Conservation (phyloP, 2,329 filamentous ascomycete species). For the Xylaria sp. region DNA sequence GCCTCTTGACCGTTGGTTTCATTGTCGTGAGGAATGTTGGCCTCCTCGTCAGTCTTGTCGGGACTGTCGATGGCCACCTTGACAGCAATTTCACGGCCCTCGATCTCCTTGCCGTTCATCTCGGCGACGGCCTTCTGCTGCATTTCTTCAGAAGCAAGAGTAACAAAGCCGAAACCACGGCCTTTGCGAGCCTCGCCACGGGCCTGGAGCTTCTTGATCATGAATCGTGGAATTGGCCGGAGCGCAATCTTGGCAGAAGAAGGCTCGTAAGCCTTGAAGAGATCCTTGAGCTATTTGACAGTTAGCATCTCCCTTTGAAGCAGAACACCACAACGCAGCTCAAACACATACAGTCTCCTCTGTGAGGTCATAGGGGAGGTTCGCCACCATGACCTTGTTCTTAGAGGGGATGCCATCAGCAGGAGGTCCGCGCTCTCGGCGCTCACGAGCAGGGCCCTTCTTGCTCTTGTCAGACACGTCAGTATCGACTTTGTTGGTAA, state of each 20-base stretch:
- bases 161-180: slow-evolving; percentile 98
- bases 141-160: slow-evolving; percentile 90
- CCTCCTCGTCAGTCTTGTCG: slow-evolving; percentile 92
- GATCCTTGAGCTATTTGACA: slow-evolving; percentile 85
- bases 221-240: slow-evolving; percentile 97
- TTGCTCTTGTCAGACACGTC: slow-evolving; percentile 53
- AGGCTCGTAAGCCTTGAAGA: slow-evolving; percentile 92
- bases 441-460: slow-evolving; percentile 68
- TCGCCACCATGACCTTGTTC: slow-evolving; percentile 99
- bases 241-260: slow-evolving; percentile 98
- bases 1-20: slow-evolving; percentile 57
- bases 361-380: slow-evolving; percentile 96
- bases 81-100: slow-evolving; percentile 98
- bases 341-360: slow-evolving; percentile 84
- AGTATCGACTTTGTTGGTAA: slow-evolving; percentile 63
- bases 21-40: slow-evolving; percentile 64
- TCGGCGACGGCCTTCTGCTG: slow-evolving; percentile 97
- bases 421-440: slow-evolving; percentile 88
- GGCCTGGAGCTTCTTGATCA: slow-evolving; percentile 99
- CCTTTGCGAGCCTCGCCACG: slow-evolving; percentile 98
- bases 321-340: not conserved
- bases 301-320: slow-evolving; percentile 30
- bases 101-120: slow-evolving; percentile 99
- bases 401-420: slow-evolving; percentile 98
- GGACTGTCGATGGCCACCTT: slow-evolving; percentile 99